phyloP scores from a whole-genome alignment of 352 stramenopile genomes.

The Phytophthora niederhauseri region DNA sequence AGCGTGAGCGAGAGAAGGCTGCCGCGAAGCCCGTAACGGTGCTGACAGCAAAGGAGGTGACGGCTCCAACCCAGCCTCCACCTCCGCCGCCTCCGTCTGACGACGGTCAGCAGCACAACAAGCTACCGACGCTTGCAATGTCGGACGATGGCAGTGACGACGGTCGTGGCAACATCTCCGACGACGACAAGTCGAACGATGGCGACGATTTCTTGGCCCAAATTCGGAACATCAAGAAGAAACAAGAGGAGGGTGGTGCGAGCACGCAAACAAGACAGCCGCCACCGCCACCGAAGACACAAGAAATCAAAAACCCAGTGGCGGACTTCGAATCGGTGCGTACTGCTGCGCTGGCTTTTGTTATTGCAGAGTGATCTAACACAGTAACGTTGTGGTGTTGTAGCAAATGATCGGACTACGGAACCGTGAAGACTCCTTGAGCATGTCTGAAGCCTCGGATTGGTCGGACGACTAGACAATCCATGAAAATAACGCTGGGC shows the following conservation, averaged over 20 bases:
- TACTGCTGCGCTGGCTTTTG: neutral
- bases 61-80: conserved; percentile 44
- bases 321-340: conserved; percentile 68
- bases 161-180: conserved; percentile 38
- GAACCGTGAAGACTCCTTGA: conserved; percentile 77
- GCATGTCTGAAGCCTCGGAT: conserved; percentile 85
- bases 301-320: conserved; percentile 63
- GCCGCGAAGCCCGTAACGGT: conserved; percentile 75
- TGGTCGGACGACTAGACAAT: conserved; percentile 86
- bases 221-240: conserved; percentile 85
- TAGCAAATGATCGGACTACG: conserved; percentile 88
- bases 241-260: conserved; percentile 60
- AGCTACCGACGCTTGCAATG: conserved; percentile 77
- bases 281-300: conserved; percentile 43
- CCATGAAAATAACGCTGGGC: conserved; percentile 16
- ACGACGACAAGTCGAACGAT: conserved; percentile 73
- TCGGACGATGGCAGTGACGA: conserved; percentile 82
- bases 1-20: conserved; percentile 68
- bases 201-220: conserved; percentile 82
- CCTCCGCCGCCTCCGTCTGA: conserved; percentile 58
- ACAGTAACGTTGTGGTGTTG: conserved; percentile 13
- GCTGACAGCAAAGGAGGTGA: conserved; percentile 82
- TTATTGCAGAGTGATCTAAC: conserved; percentile 2
- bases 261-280: conserved; percentile 29
- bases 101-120: conserved; percentile 48